phyloP scores from a whole-genome alignment of 495 filamentous ascomycete species.

The Xylaria flabelliformis region DNA sequence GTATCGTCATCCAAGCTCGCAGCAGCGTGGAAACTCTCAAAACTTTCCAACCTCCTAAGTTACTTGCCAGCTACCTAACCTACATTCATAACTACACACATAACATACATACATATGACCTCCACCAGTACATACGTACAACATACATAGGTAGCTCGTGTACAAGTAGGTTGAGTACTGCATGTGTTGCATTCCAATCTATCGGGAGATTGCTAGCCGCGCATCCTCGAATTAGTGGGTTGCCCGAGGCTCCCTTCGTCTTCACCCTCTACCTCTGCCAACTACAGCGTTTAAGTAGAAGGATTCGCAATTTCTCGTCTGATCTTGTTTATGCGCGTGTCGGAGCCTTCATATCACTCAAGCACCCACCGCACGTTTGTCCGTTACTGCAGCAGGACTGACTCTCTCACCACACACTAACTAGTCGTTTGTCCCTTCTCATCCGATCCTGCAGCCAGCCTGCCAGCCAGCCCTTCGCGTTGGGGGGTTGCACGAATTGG shows the following conservation, averaged over 20 bases:
- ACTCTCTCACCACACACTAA: background rate
- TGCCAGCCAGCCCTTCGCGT: background rate
- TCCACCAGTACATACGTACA: background rate
- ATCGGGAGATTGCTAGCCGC: background rate
- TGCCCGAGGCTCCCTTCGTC: background rate
- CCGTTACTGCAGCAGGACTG: background rate
- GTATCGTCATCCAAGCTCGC: background rate
- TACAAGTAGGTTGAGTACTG: constrained; percentile 8
- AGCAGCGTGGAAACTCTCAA: background rate
- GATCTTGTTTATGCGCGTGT: background rate
- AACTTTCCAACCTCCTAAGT: background rate
- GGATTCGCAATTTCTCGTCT: constrained; percentile 5
- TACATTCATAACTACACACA: too few relatives aligned
- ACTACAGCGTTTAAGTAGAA: background rate
- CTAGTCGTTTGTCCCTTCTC: background rate
- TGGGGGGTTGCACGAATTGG: constrained; percentile 11
- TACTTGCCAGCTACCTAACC: background rate
- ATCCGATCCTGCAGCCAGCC: background rate
- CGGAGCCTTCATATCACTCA: background rate
- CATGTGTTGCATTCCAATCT: constrained; percentile 19
- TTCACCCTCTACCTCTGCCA: background rate
- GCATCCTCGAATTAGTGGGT: background rate
- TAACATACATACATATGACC: background rate
- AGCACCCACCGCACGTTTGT: background rate
- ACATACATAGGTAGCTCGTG: background rate